Base-by-base conservation (phyloP, 441 rosid species). In the Geranium incanum region DNA sequence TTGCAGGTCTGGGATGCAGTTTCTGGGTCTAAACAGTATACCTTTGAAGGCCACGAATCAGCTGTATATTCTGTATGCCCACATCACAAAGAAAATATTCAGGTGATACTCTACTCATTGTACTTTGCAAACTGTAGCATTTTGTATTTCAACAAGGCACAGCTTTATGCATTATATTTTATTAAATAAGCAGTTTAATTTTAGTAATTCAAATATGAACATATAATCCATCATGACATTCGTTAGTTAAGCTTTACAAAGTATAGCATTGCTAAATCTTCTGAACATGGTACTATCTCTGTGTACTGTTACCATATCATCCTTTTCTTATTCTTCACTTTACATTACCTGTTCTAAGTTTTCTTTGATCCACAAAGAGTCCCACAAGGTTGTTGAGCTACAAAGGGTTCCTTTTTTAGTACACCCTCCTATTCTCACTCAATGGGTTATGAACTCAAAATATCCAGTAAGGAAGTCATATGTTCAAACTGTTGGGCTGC, bases 1-100 rank as follows among this genome's bases (percentile, higher is more conserved):
- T 59, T 78, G 80, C 82, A 88, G 96, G 96, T 90, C 16, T 90
- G 96, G 96, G 93, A 90, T 85, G 86, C 88, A 55, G 78, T 73
- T 60, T 77, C 87, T 0, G 96, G 93, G 68, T 33, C 60, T 67
- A 78, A 74, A 71, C 85, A 77, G 76, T 81, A 71, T 68, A 76
- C 78, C 70, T 88, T 89, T 77, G 85, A 83, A 78, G 95, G 95
- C 70, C 95, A 89, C 80, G 93, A 89, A 72, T 84, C 96, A 69
- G 87, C 96, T 78, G 89, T 89, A 6, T 86, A 81, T 79, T 89
- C 89, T 64, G 74, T 90, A 63, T 86, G 93, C 67, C 96, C 96
- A 70, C 96, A 90, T 78, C 85, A 85, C 77, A 90, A 88, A 80
- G 93, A 90, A 75, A 86, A 75, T 76, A 90, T 86, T 79, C 90